phyloP scores from a whole-genome alignment of 2,329 filamentous ascomycete genomes.

The Dactylellina haptotyla region DNA sequence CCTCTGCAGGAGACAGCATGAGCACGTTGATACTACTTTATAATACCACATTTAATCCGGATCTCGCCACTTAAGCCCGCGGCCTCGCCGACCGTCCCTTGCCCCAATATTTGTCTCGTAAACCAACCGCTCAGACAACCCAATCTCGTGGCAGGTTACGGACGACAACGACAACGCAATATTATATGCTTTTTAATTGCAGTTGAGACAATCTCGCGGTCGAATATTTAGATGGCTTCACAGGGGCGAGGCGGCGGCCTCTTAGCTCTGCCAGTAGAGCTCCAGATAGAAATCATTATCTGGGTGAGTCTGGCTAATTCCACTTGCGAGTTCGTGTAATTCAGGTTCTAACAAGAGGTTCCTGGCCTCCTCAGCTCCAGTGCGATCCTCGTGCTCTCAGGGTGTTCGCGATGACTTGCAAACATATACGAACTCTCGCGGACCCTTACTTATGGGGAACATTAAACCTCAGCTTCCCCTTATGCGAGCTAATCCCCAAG shows the following conservation, averaged over 20 bases:
- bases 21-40: no score
- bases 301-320: neutral
- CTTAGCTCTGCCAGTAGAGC: constrained; percentile 6
- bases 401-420: neutral
- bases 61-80: no score
- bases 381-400: neutral
- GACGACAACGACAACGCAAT: no score
- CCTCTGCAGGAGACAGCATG: no score
- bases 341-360: constrained; percentile 3
- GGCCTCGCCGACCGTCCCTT: no score
- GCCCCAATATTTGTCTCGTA: no score
- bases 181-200: no score
- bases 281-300: constrained; percentile 4
- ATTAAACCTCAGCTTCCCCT: neutral
- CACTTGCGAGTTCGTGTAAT: neutral
- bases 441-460: neutral
- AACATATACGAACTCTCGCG: neutral
- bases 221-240: neutral
- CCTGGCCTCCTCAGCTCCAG: constrained; percentile 5
- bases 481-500: neutral
- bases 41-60: no score
- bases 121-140: no score
- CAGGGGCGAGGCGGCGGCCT: neutral
- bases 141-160: no score
- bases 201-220: no score